Conservation (phyloP, 2,329 filamentous ascomycete genomes). For the Microsporum ferrugineum region DNA sequence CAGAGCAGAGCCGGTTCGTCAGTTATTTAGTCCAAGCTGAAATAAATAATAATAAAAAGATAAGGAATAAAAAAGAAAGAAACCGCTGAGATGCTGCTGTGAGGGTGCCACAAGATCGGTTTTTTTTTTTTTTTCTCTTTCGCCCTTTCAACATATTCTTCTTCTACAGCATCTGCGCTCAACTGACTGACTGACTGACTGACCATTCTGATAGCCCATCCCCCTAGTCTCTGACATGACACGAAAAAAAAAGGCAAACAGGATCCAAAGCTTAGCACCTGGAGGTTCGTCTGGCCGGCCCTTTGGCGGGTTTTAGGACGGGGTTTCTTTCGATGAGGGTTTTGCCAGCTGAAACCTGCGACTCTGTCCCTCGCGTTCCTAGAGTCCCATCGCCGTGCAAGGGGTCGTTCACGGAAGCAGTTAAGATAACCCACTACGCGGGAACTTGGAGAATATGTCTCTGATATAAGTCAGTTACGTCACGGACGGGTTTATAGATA, state of each 20-base stretch:
- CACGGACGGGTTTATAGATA: background rate
- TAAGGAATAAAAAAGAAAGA: background rate
- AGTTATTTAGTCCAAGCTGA: background rate
- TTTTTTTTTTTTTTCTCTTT: too few species aligned
- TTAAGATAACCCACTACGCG: background rate
- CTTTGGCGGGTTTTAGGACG: too few species aligned
- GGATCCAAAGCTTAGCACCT: background rate
- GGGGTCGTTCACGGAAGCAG: background rate
- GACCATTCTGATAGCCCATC: slow-evolving; percentile 3
- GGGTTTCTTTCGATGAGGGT: background rate
- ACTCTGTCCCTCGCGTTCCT: background rate
- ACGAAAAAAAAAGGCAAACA: background rate
- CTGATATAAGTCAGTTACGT: background rate
- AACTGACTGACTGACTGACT: background rate
- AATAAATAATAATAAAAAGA: background rate
- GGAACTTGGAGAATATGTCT: too few species aligned
- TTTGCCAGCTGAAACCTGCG: background rate
- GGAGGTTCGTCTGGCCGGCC: too few species aligned
- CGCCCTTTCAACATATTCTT: background rate
- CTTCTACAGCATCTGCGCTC: background rate
- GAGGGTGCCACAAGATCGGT: slow-evolving; percentile 1
- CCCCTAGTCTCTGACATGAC: background rate
- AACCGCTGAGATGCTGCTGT: background rate
- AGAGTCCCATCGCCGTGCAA: background rate
- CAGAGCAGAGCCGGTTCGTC: background rate